Conservation (phyloP, 345 rosid genomes). For the Cardamine chenopodiifolia region DNA sequence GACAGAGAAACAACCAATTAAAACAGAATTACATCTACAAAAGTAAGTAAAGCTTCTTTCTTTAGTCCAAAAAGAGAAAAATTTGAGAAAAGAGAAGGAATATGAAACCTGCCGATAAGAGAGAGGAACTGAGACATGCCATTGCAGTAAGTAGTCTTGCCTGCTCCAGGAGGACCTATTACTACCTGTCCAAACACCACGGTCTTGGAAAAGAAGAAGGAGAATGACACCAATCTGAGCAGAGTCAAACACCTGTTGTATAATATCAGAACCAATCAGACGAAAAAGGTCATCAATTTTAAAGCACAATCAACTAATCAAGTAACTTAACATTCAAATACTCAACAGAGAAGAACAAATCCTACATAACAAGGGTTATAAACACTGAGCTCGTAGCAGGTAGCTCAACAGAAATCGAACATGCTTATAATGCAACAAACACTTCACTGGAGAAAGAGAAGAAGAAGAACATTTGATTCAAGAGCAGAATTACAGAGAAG, state of each 20-base stretch:
- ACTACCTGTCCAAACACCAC: constrained; percentile 96
- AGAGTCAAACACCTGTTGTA: neutral
- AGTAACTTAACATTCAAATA: neutral
- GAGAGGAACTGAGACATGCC: constrained; percentile 96
- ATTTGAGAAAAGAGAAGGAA: neutral
- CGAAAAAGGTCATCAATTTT: neutral
- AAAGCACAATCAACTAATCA: neutral
- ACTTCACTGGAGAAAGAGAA: neutral
- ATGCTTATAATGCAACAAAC: no score
- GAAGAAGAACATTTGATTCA: no score
- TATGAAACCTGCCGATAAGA: constrained; percentile 75
- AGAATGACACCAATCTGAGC: neutral
- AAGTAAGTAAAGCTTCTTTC: neutral
- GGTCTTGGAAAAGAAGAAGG: neutral
- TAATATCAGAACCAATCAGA: neutral
- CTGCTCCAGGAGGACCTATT: constrained; percentile 95
- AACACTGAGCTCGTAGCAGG: constrained; percentile 1
- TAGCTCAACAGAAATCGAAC: neutral
- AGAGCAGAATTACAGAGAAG: no score
- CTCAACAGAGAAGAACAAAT: neutral
- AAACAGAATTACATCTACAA: neutral
- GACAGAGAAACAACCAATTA: neutral
- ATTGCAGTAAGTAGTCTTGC: constrained; percentile 97
- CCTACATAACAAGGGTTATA: neutral
- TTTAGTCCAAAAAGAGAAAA: neutral